These are phyloP conservation scores for Trichoderma polysporum DNA, from an alignment of 2,329 filamentous ascomycete species.

Conservation along the genomic window DNA sequence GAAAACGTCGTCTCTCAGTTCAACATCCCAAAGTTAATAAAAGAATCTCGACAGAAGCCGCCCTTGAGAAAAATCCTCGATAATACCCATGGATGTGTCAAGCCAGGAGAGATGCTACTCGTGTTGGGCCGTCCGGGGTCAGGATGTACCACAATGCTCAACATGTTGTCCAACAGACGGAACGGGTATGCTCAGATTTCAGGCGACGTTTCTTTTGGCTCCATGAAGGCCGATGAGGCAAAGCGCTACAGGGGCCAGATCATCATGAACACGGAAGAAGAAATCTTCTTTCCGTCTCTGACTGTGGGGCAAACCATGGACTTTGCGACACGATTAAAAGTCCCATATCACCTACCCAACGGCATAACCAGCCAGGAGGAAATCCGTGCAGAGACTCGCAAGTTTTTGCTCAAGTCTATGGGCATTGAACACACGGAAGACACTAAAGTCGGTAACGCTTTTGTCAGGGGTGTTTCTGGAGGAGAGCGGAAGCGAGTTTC, in stretches of 20 bases:
- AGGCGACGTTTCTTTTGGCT: slow-evolving; percentile 59
- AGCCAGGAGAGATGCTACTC: slow-evolving; percentile 70
- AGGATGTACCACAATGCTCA: slow-evolving; percentile 70
- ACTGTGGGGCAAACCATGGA: slow-evolving; percentile 69
- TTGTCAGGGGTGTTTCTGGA: slow-evolving; percentile 64
- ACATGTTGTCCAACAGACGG: slow-evolving; percentile 65
- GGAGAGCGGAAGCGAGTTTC: slow-evolving; percentile 69
- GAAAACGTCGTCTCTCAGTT: slow-evolving; percentile 63
- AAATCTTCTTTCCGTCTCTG: slow-evolving; percentile 62
- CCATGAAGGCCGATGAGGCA: slow-evolving; percentile 47
- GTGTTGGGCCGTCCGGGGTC: slow-evolving; percentile 68
- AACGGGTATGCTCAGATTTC: slow-evolving; percentile 57
- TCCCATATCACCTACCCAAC: slow-evolving; percentile 49
- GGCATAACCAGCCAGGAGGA: slow-evolving; percentile 44
- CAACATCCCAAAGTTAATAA: slow-evolving; percentile 53
- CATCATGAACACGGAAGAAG: slow-evolving; percentile 71
- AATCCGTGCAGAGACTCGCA: slow-evolving; percentile 45
- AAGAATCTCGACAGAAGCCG: slow-evolving; percentile 53
- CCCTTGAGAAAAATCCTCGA: slow-evolving; percentile 65
- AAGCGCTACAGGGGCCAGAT: slow-evolving; percentile 57
- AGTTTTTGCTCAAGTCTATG: slow-evolving; percentile 59
- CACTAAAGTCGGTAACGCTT: slow-evolving; percentile 68
- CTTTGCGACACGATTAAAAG: slow-evolving; percentile 65
- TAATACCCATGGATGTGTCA: slow-evolving; percentile 65
- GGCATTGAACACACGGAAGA: slow-evolving; percentile 58